A percentile compares a stretch with the other conserved stretches of the same genome.
phyloP scores from a whole-genome alignment of 2,329 filamentous ascomycete genomes.

The Sclerotinia subarctica region DNA sequence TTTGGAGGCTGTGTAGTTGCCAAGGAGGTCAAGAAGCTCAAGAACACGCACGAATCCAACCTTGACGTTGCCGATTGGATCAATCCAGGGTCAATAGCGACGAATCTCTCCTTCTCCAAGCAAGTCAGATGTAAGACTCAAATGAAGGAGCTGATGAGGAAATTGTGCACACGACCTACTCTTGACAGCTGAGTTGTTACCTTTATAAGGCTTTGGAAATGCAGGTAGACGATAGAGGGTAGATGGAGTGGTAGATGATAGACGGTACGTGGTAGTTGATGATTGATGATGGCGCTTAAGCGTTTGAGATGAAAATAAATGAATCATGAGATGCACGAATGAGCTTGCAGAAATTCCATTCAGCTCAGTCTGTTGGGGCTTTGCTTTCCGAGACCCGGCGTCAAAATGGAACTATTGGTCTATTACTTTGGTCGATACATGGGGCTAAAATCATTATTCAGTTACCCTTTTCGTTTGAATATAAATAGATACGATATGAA shows the following conservation, averaged over 20 bases:
- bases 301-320: neutral
- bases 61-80: neutral
- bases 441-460: neutral
- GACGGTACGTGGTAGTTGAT: neutral
- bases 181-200: neutral
- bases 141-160: neutral
- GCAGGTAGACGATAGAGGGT: neutral
- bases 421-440: neutral
- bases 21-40: neutral
- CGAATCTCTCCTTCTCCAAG: neutral
- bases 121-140: neutral
- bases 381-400: neutral
- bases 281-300: slow-evolving; percentile 2
- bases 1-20: slow-evolving; percentile 9
- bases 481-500: neutral
- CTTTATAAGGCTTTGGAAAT: neutral
- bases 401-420: neutral
- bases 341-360: neutral
- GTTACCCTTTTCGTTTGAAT: neutral
- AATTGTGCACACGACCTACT: neutral
- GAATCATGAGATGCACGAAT: neutral
- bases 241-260: neutral
- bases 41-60: neutral
- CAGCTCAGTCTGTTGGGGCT: neutral
- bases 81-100: neutral